Evolutionary conservation across 176 grass and related monocot genomes (phyloP), one percentile per base, ranked within the genome.

Genomic region (Metroxylon sagu): DNA sequence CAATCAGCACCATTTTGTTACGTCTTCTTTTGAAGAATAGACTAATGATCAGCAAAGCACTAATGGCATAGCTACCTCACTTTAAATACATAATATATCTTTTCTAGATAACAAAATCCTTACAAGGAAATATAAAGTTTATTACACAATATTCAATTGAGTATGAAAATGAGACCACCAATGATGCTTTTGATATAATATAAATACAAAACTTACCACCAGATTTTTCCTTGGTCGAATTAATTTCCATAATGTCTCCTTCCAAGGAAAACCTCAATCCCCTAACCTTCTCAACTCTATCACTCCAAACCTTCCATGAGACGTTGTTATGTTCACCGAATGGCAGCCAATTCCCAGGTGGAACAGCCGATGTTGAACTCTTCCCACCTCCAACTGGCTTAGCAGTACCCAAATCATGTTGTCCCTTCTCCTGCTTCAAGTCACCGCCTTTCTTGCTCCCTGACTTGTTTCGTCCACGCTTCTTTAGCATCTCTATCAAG

Each of bases 291-390:
- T 97, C 87, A 50, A 97, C 87, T 83, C 93, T 97, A 62, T 78
- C 66, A 30, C 84, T 97, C 93, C 93, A 97, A 19, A 19, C 65
- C 74, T 78, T 85, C 93, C 93, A 97, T 60, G 76, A 78, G 68
- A 60, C 48, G 58, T 71, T 74, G 66, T 31, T 66, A 21, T 77
- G 64, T 74, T 78, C 78, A 73, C 48, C 57, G 48, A 53, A 39
- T 1, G 50, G 53, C 51, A 80, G 71, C 78, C 69, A 85, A 43
- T 80, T 73, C 39, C 55, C 66, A 63, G 75, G 69, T 25, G 52
- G 28, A 12, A 27, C 18, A 5, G 53, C 56, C 56, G 55, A 48
- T 27, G 7, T 69, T 29, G 52, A n/a, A 19, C 55, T 58, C 70
- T 88, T 85, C 56, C 1, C 19, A 54, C n/a, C 39, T 54, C 29